Evolutionary conservation across 305 asterid species (phyloP), one percentile per base, ranked within the genome.

Genomic region (Monarda citriodora): DNA sequence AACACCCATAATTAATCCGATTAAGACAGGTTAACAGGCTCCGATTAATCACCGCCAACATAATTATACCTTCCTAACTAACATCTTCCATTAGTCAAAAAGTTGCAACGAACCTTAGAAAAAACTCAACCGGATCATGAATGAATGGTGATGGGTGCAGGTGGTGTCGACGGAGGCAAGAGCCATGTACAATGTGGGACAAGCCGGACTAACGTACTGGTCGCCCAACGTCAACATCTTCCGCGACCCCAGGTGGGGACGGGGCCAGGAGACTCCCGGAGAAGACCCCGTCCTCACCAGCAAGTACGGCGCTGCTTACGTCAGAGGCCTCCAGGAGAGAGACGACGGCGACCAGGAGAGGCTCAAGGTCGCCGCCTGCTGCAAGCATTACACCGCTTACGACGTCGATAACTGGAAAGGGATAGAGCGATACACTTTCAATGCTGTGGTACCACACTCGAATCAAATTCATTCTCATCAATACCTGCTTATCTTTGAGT

Each of bases 341-440:
- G 99, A 91, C 22, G 96, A 86, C 15, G 91, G 88, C 22, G 77
- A 79, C 46, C 72, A 81, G 58, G 76, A 82, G 17, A 74, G 59
- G 53, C 96, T 94, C 44, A 94, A 91, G 73, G 96, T 94, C 58
- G 98, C 93, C 2, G 91, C 99, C 23, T 94, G 99, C 53, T 94
- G 99, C 61, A 94, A 94, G 68, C 99, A 94, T 40, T 94, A 94
- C 61, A 94, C 99, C 0, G 99, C 99, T 34, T 94, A 94, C 71
- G 99, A 94, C 78, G 60, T 94, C 11, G 99, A 94, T 65, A 86
- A 86, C 14, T 94, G 99, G 99, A 84, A 94, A 74, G 99, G 99
- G 55, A 55, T 77, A 15, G 63, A 79, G 42, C 76, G 99, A 80
- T 88, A 81, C 80, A 80, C 13, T 53, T 94, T 94, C 77, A 80